phyloP scores from a whole-genome alignment of 176 grass and related monocot species.

The Eleusine indica region DNA sequence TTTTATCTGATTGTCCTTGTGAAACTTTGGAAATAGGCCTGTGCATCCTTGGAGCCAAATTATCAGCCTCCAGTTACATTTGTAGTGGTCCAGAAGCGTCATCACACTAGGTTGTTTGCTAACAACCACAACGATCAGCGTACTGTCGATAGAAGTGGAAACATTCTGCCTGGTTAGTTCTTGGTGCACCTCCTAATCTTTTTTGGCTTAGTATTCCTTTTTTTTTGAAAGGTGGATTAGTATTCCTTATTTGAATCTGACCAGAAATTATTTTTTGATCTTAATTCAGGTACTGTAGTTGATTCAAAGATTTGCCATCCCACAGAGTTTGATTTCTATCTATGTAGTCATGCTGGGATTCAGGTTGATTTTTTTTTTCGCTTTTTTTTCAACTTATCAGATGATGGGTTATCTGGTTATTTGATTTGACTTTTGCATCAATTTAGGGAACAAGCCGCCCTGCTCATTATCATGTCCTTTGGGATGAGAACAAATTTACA shows the following conservation, averaged over 20 bases:
- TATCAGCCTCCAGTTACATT: slow-evolving; percentile 98
- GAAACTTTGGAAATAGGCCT: slow-evolving; percentile 58
- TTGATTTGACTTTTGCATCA: slow-evolving; percentile 13
- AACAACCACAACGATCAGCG: slow-evolving; percentile 85
- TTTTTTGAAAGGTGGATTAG: not conserved
- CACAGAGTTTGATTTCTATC: slow-evolving; percentile 97
- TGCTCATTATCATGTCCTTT: slow-evolving; percentile 95
- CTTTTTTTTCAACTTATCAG: not conserved
- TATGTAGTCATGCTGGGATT: slow-evolving; percentile 97
- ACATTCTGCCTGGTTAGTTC: slow-evolving; percentile 92
- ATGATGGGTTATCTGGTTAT: slow-evolving; percentile 3
- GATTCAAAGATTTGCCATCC: slow-evolving; percentile 99
- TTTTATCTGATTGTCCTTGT: not conserved
- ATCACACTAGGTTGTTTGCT: slow-evolving; percentile 93
- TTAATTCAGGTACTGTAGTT: slow-evolving; percentile 79
- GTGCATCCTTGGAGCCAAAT: slow-evolving; percentile 89
- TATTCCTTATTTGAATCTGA: slow-evolving; percentile 16
- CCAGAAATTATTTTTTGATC: not conserved
- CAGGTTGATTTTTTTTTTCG: slow-evolving; percentile 50
- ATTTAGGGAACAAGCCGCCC: slow-evolving; percentile 90
- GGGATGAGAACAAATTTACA: slow-evolving; percentile 99
- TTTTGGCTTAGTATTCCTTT: not conserved
- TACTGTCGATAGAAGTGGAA: slow-evolving; percentile 83
- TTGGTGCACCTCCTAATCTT: not conserved
- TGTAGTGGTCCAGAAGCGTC: slow-evolving; percentile 96